Percentiles rank a stretch among this genome's conserved stretches.
phyloP scores from a whole-genome alignment of 2,329 filamentous ascomycete species.

The Alternaria gaisen region DNA sequence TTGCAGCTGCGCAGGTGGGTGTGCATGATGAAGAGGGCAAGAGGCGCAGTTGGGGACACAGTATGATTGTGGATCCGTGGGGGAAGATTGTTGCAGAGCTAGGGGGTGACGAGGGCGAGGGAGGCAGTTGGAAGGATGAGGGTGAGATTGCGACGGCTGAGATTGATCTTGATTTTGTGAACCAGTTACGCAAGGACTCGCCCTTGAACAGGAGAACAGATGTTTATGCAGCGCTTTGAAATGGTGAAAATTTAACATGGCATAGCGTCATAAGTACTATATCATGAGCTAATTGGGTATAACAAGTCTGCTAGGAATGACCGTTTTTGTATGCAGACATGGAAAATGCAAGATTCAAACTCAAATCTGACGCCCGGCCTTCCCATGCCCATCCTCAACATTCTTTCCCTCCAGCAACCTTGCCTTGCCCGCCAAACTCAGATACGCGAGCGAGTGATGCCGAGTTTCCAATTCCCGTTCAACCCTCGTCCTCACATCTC shows the following conservation, averaged over 20 bases:
- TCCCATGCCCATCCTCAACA: conserved; percentile 14
- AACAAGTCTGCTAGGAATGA: background rate
- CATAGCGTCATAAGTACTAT: background rate
- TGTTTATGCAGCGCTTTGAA: conserved; percentile 48
- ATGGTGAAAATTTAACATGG: background rate
- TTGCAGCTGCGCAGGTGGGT: conserved; percentile 83
- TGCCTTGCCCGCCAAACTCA: conserved; percentile 38
- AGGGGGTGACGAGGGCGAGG: conserved; percentile 59
- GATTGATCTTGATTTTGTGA: conserved; percentile 62
- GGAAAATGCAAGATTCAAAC: background rate
- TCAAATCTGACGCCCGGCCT: background rate
- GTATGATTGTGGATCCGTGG: conserved; percentile 88
- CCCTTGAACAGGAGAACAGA: conserved; percentile 64
- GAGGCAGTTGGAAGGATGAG: conserved; percentile 43
- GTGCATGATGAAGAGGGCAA: conserved; percentile 71
- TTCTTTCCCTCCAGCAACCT: conserved; percentile 34
- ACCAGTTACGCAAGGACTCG: conserved; percentile 64
- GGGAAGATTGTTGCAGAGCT: conserved; percentile 75
- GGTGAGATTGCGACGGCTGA: conserved; percentile 59
- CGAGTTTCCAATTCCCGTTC: conserved; percentile 26
- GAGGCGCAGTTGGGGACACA: conserved; percentile 83
- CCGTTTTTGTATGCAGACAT: background rate
- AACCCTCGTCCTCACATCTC: conserved; percentile 31
- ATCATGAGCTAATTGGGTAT: background rate
- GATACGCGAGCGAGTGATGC: conserved; percentile 34